phyloP scores from a whole-genome alignment of 2,329 filamentous ascomycete species.

The Cordyceps farinosa region DNA sequence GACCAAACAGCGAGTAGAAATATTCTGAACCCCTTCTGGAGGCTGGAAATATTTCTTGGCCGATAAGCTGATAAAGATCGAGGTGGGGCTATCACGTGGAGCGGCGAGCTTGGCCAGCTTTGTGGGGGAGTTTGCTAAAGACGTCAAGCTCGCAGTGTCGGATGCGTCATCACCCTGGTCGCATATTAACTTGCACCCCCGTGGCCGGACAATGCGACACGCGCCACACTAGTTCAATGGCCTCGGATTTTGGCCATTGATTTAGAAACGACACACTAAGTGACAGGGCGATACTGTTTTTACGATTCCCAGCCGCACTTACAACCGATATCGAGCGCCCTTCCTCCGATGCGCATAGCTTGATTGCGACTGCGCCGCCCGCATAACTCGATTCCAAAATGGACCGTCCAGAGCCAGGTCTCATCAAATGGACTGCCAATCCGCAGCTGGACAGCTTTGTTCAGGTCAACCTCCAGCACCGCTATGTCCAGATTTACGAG shows the following conservation, averaged over 20 bases:
- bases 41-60: slow-evolving; percentile 10
- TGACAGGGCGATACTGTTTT: neutral
- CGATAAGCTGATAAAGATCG: slow-evolving; percentile 19
- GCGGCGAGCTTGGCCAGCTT: neutral
- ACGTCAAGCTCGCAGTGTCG: neutral
- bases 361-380: neutral
- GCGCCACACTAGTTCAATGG: slow-evolving; percentile 11
- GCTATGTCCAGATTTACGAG: slow-evolving; percentile 60
- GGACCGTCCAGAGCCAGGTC: slow-evolving; percentile 59
- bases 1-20: neutral
- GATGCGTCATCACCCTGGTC: slow-evolving; percentile 10
- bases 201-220: slow-evolving; percentile 11
- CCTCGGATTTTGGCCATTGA: slow-evolving; percentile 15
- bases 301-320: neutral
- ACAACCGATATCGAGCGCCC: neutral
- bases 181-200: neutral
- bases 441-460: slow-evolving; percentile 57
- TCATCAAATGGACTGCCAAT: slow-evolving; percentile 65
- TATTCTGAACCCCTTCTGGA: neutral
- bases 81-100: slow-evolving; percentile 17
- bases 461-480: slow-evolving; percentile 62
- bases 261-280: neutral
- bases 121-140: slow-evolving; percentile 4
- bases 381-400: slow-evolving; percentile 30
- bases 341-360: neutral